Percentiles rank a stretch among this genome's conserved stretches.
phyloP scores from a whole-genome alignment of 257 asterid species.

The Salvia rosmarinus region DNA sequence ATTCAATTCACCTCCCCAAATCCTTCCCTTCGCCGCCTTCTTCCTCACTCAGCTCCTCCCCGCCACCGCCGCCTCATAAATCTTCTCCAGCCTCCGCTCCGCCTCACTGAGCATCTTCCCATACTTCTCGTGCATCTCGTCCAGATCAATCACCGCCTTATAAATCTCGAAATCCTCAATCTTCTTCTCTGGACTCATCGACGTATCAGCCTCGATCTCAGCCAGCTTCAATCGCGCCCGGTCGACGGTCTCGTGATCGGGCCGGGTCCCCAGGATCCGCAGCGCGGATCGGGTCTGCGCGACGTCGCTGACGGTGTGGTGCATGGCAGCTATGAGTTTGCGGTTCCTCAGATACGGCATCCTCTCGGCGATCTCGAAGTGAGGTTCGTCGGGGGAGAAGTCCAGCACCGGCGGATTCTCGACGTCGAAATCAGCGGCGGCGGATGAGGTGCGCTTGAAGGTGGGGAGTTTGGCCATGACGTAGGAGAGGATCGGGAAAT shows the following conservation, averaged over 20 bases:
- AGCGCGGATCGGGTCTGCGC: conserved; percentile 75
- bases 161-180: conserved; percentile 52
- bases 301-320: conserved; percentile 71
- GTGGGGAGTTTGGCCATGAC: conserved; percentile 79
- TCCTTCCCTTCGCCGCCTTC: conserved; percentile 39
- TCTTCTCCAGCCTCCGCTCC: conserved; percentile 77
- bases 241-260: conserved; percentile 92
- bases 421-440: conserved; percentile 57
- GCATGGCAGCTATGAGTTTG: conserved; percentile 71
- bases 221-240: conserved; percentile 59
- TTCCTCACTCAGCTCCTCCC: conserved; percentile 46
- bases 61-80: conserved; percentile 76
- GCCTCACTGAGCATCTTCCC: conserved; percentile 78
- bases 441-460: conserved; percentile 51
- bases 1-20: conserved; percentile 50
- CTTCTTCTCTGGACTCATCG: conserved; percentile 41
- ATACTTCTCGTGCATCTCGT: conserved; percentile 83
- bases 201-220: conserved; percentile 55
- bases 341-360: conserved; percentile 87
- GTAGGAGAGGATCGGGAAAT: conserved; percentile 82
- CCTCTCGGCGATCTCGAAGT: conserved; percentile 76
- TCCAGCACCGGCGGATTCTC: conserved; percentile 59
- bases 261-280: conserved; percentile 69
- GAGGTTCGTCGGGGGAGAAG: conserved; percentile 53
- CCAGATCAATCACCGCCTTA: conserved; percentile 71